Evolutionary conservation across 768 basidiomycete genomes (phyloP).

Genomic region (Boletus pseudopeckii): DNA sequence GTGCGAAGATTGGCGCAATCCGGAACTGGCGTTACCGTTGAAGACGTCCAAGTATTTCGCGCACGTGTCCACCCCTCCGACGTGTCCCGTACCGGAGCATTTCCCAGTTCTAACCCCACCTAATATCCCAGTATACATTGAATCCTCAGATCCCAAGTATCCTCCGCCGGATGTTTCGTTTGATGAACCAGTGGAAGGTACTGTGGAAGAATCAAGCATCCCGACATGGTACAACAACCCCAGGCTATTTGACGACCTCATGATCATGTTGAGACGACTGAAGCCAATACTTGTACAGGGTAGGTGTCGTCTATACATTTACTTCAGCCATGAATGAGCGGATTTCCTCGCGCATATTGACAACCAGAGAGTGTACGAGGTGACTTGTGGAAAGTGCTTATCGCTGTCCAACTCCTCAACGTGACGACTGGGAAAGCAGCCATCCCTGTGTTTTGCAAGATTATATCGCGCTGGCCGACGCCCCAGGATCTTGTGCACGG

Average conservation of each 20-base stretch:
- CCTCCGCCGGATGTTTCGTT: neutral
- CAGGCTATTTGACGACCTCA: conserved; percentile 20
- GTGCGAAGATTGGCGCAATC: neutral
- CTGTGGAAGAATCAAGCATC: neutral
- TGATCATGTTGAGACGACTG: conserved; percentile 26
- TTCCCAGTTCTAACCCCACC: neutral
- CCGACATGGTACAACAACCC: neutral
- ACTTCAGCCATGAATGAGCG: neutral
- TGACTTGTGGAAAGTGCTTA: conserved; percentile 67
- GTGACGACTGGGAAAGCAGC: conserved; percentile 63
- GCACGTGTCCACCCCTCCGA: neutral
- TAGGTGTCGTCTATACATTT: neutral
- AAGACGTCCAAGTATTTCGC: conserved; percentile 25
- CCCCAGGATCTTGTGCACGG: conserved; percentile 54
- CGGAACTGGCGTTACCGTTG: neutral
- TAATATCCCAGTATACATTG: conserved; percentile 1
- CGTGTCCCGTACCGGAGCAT: neutral
- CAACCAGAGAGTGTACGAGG: conserved; percentile 46
- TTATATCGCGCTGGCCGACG: conserved; percentile 57
- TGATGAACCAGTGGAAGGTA: neutral
- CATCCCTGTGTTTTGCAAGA: conserved; percentile 60
- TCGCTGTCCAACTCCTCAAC: conserved; percentile 67
- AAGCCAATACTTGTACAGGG: conserved; percentile 33
- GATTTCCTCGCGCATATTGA: neutral
- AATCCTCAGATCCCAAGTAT: conserved; percentile 7